phyloP scores from a whole-genome alignment of 805 yeast species.

The Phaffomyces opuntiae region DNA sequence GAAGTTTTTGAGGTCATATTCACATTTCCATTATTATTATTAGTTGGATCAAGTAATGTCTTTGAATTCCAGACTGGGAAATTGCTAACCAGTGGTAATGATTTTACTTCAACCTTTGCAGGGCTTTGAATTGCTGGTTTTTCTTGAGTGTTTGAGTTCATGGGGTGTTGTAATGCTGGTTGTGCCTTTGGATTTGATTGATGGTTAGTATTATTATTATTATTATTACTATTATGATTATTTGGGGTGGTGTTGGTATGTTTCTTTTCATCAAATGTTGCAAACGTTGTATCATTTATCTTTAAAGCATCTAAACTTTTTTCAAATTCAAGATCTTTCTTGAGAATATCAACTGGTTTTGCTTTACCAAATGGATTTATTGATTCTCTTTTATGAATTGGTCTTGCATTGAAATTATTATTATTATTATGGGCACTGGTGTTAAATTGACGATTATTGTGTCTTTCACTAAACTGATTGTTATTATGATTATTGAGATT shows the following conservation, averaged over 20 bases:
- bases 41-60: neutral
- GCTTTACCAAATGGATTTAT: constrained; percentile 77
- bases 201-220: too few relatives aligned
- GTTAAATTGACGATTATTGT: too few relatives aligned
- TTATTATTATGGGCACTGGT: neutral
- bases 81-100: constrained; percentile 2
- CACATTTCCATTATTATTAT: neutral
- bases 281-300: constrained; percentile 37
- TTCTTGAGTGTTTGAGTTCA: neutral
- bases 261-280: constrained; percentile 16
- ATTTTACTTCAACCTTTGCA: neutral
- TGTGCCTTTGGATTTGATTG: too few relatives aligned
- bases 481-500: neutral
- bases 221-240: neutral
- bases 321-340: constrained; percentile 60
- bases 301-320: constrained; percentile 34
- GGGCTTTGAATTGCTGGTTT: neutral
- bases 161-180: too few relatives aligned
- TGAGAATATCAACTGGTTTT: constrained; percentile 72
- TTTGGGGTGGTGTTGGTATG: neutral
- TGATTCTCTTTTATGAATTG: constrained; percentile 25
- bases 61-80: neutral
- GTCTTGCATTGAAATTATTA: neutral
- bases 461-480: neutral
- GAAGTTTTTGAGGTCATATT: neutral